phyloP scores from a whole-genome alignment of 2,329 filamentous ascomycete species.

The Dactylellina leptospora region DNA sequence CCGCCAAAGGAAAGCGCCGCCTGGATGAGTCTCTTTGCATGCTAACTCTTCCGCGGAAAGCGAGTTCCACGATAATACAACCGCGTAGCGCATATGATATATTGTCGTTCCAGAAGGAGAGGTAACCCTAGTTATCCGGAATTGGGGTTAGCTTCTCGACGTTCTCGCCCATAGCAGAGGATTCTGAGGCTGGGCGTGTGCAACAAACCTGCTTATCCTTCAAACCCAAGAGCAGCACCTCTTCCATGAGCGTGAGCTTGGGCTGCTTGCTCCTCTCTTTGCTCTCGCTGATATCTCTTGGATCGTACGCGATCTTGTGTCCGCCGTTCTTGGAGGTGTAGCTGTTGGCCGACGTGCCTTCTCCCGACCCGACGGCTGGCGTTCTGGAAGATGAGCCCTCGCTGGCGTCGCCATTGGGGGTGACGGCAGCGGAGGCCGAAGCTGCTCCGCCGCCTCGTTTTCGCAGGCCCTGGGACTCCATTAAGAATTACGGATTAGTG shows the following conservation, averaged over 20 bases:
- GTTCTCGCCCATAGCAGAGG: no score
- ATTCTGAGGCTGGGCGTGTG: no score
- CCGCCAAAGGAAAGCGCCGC: slow-evolving; percentile 89
- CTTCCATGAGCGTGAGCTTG: slow-evolving; percentile 98
- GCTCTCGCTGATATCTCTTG: slow-evolving; percentile 95
- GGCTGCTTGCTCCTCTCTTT: slow-evolving; percentile 96
- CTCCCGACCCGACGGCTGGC: slow-evolving; percentile 69
- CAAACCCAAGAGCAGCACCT: slow-evolving; percentile 89
- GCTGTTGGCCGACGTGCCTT: slow-evolving; percentile 73
- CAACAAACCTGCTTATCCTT: slow-evolving; percentile 98
- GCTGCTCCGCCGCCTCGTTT: slow-evolving; percentile 71
- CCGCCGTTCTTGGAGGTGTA: slow-evolving; percentile 86
- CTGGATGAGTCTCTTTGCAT: slow-evolving; percentile 97
- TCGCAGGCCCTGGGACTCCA: slow-evolving; percentile 48
- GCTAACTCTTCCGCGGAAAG: slow-evolving; percentile 92
- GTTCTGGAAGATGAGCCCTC: slow-evolving; percentile 69
- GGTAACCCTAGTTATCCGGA: slow-evolving; percentile 76
- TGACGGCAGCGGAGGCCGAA: slow-evolving; percentile 70
- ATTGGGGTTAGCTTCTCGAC: slow-evolving; percentile 1
- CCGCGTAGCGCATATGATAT: slow-evolving; percentile 97
- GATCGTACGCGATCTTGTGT: slow-evolving; percentile 75
- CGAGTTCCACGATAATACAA: slow-evolving; percentile 97
- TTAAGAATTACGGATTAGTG: slow-evolving; percentile 29
- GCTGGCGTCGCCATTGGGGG: slow-evolving; percentile 72
- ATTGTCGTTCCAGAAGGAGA: slow-evolving; percentile 99